These are phyloP conservation scores for Cucurbita ficifolia DNA, from an alignment of 306 rosid genomes.

Conservation along the genomic window DNA sequence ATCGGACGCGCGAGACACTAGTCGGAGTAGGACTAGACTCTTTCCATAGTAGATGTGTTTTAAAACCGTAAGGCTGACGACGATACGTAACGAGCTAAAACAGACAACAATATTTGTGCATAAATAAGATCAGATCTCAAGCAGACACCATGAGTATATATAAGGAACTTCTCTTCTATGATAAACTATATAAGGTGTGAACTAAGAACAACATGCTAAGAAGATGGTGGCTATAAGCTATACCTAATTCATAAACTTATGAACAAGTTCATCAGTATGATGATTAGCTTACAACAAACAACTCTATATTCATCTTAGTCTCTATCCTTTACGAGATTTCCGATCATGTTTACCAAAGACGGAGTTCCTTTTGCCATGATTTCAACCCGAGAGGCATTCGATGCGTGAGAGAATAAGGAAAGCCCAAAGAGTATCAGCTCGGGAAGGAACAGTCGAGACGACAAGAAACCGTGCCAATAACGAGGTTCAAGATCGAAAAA, in stretches of 20 bases:
- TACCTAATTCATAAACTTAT: background rate
- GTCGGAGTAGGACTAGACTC: too few relatives aligned
- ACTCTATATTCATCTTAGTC: constrained; percentile 27
- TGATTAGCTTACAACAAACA: constrained; percentile 29
- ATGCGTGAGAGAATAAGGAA: constrained; percentile 85
- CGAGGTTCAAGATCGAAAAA: constrained; percentile 89
- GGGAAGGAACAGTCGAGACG: constrained; percentile 84
- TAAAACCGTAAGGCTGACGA: too few relatives aligned
- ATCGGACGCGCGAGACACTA: too few relatives aligned
- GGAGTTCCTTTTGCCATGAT: constrained; percentile 93
- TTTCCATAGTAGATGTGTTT: too few relatives aligned
- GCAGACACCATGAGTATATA: background rate
- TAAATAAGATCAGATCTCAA: background rate
- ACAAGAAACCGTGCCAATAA: constrained; percentile 95
- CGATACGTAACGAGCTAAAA: too few relatives aligned
- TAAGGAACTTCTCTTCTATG: background rate
- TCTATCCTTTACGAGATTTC: constrained; percentile 72
- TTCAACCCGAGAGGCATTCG: constrained; percentile 73
- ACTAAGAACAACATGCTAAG: background rate
- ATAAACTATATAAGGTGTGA: background rate
- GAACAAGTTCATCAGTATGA: constrained; percentile 10
- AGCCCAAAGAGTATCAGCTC: constrained; percentile 66
- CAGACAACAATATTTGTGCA: background rate
- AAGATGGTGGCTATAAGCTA: background rate
- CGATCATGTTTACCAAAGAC: constrained; percentile 85